phyloP scores from a whole-genome alignment of 768 basidiomycete genomes.

The Tulasnella sp. region DNA sequence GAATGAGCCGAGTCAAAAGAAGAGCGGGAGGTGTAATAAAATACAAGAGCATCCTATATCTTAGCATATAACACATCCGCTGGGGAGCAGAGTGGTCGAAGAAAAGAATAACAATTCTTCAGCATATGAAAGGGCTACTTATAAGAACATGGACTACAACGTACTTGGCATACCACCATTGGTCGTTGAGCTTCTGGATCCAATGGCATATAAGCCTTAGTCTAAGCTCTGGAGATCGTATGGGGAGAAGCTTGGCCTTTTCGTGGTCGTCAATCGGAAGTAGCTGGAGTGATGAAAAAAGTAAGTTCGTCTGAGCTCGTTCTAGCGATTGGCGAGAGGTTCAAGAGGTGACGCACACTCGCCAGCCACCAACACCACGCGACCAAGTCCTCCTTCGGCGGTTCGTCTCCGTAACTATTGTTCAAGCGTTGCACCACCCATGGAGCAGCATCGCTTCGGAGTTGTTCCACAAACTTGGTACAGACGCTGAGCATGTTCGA shows the following conservation, averaged over 20 bases:
- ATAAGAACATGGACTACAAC: neutral
- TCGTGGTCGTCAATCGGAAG: conserved; percentile 7
- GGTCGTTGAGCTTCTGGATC: neutral
- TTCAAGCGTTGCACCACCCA: conserved; percentile 6
- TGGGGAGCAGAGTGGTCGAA: neutral
- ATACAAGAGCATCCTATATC: neutral
- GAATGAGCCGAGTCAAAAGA: too few species aligned
- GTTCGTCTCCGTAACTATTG: neutral
- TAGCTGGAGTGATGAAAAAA: neutral
- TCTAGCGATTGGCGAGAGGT: neutral
- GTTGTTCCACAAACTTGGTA: neutral
- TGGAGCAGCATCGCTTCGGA: conserved; percentile 2
- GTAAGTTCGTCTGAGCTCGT: neutral
- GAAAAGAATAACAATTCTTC: neutral
- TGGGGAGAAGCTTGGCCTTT: conserved; percentile 8
- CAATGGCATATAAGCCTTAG: conserved; percentile 11
- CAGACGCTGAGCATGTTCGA: conserved; percentile 3
- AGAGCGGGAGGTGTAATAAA: too few species aligned
- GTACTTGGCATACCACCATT: conserved; percentile 12
- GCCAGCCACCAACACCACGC: conserved; percentile 9
- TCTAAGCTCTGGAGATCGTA: conserved; percentile 5
- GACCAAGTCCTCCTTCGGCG: neutral
- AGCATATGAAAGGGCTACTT: neutral
- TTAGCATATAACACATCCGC: conserved; percentile 10
- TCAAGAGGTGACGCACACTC: neutral